phyloP scores from a whole-genome alignment of 2,329 filamentous ascomycete species.

The Cordyceps tenuipes region DNA sequence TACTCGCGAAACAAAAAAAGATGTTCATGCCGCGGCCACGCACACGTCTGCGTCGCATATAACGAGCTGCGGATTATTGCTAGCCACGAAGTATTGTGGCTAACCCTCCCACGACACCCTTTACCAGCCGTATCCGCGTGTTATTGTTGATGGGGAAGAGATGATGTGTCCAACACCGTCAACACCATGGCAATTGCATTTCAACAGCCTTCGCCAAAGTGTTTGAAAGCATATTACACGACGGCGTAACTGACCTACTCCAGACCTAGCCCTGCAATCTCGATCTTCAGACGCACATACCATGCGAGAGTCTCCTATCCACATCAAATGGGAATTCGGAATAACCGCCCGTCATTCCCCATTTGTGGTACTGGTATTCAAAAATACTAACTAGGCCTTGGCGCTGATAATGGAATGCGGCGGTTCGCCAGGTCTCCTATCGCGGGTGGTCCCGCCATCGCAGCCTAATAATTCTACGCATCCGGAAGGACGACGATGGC shows the following conservation, averaged over 20 bases:
- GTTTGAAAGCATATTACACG: not conserved
- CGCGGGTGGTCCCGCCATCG: too few species aligned
- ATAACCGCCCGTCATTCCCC: not conserved
- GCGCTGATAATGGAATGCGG: not conserved
- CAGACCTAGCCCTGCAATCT: not conserved
- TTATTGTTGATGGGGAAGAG: not conserved
- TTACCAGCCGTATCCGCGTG: not conserved
- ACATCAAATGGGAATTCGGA: not conserved
- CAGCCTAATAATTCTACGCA: too few species aligned
- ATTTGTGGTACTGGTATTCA: not conserved
- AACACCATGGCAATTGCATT: not conserved
- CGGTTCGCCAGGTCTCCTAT: not conserved
- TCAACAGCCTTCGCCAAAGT: not conserved
- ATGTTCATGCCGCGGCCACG: too few species aligned
- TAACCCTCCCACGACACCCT: not conserved
- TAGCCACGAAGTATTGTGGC: too few species aligned
- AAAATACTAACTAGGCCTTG: too few species aligned
- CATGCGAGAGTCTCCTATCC: too few species aligned
- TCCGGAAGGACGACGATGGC: too few species aligned
- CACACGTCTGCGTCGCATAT: too few species aligned
- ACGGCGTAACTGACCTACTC: not conserved
- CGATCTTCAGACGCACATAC: not conserved
- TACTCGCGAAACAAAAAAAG: not conserved
- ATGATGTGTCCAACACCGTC: not conserved
- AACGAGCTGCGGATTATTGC: too few species aligned